Evolutionary conservation across 2,329 filamentous ascomycete genomes (phyloP), one percentile per base, ranked within the genome.

Genomic region (Ophiostoma fasciatum): DNA sequence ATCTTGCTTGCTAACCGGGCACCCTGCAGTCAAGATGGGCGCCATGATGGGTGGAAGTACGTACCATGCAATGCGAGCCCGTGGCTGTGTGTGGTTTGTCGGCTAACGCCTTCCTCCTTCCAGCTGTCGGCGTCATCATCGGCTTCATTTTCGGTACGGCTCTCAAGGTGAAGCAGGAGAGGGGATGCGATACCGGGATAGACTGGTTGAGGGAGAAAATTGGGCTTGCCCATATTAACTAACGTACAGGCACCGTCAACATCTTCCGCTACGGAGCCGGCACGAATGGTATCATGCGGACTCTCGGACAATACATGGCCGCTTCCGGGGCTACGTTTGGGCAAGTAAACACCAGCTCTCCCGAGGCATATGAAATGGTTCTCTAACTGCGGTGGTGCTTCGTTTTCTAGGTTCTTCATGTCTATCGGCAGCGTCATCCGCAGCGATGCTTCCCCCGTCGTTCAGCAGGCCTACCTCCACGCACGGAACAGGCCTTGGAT

Each of bases 11-110:
- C 54, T 56, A 51, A 55, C 51, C 40, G 40, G 39, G 48, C 3
- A 19, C 13, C 15, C 10, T 37, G 47, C 56, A 93, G 85, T 87
- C 59, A 94, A 94, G 68, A 94, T 96, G 85, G 90, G 90, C 49
- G 85, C 82, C 44, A 78, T 98, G 78, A 96, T 96, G 85, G 90
- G 90, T 49, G 83, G 85, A 57, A 92, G 88, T 96, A 81, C 51
- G 85, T 73, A 17, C n/a, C n/a, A n/a, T n/a, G n/a, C n/a, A n/a
- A n/a, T n/a, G n/a, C n/a, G n/a, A n/a, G n/a, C n/a, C n/a, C n/a
- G n/a, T n/a, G n/a, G n/a, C n/a, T n/a, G n/a, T n/a, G n/a, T n/a
- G n/a, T n/a, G n/a, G n/a, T n/a, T n/a, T n/a, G n/a, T n/a, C n/a
- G n/a, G n/a, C n/a, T n/a, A n/a, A n/a, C n/a, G n/a, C n/a, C n/a